Percentiles rank a stretch among this genome's conserved stretches.
Conservation (phyloP, 306 rosid species). For the Cicer yamashitae region DNA sequence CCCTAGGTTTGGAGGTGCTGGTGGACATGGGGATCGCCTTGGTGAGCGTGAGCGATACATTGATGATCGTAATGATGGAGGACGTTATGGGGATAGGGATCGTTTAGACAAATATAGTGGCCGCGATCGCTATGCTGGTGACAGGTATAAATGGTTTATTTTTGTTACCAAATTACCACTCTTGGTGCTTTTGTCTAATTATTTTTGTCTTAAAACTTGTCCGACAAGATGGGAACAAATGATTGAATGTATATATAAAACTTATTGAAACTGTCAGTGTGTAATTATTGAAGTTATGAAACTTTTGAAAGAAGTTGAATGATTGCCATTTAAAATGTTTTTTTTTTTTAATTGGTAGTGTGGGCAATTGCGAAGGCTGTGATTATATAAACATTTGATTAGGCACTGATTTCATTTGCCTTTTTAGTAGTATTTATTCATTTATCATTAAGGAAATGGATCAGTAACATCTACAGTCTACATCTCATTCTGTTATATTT, state of each 20-base stretch:
- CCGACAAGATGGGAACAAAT: neutral
- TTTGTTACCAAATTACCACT: constrained; percentile 6
- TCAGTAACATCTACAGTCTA: neutral
- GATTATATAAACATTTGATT: constrained; percentile 10
- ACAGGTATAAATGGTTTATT: constrained; percentile 64
- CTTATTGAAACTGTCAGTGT: neutral
- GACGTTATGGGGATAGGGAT: constrained; percentile 83
- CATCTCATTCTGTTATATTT: neutral
- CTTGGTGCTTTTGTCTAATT: neutral
- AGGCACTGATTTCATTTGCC: constrained; percentile 8
- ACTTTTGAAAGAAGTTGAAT: neutral
- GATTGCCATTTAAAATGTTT: neutral
- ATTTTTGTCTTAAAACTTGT: neutral
- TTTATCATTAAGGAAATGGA: neutral
- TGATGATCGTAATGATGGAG: constrained; percentile 87
- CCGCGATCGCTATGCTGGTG: constrained; percentile 78
- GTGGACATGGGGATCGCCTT: constrained; percentile 79
- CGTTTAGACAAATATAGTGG: constrained; percentile 82
- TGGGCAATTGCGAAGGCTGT: neutral
- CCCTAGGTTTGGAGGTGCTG: constrained; percentile 77
- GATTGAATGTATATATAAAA: neutral
- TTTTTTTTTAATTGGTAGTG: neutral
- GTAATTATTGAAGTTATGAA: neutral
- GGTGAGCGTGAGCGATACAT: constrained; percentile 71
- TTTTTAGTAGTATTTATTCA: neutral